Evolutionary conservation across 345 rosid species (phyloP), one percentile per base, ranked within the genome.

Genomic region (Eucalyptus leucophloia): DNA sequence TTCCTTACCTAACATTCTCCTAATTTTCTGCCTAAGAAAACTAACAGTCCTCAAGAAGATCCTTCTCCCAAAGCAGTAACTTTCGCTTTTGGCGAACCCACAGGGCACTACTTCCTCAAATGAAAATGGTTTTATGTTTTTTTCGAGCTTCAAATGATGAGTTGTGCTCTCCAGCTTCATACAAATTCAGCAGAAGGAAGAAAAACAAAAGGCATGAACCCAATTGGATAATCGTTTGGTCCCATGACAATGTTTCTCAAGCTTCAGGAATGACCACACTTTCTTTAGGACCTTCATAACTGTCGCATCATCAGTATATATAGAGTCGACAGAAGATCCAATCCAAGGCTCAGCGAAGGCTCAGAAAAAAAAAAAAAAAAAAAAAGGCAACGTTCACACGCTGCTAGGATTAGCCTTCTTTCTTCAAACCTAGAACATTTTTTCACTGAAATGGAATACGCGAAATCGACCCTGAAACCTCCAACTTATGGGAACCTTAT

Each of bases 401-500:
- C 3, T 21, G 47, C 83, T 77, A 77, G 47, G 26, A 77, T 77
- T 37, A 37, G 8, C 83, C 83, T 77, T 37, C 47, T 77, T 37
- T 65, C 77, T 4, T 65, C 37, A 65, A n/a, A 65, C 40, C 40
- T 2, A n/a, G 19, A 65, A 65, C 18, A 19, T 37, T 77, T 37
- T 72, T 37, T 37, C 24, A 13, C 47, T 77, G 83, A 77, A 37
- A 77, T 77, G 83, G 83, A 77, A 12, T 19, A 77, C 5, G 8
- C 24, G 8, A 28, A 85, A 47, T 85, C 0, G 40, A 85, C n/a
- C 40, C 87, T 85, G 54, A 45, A 45, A 26, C 94, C 96, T 23
- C 96, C 97, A 5, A 62, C 88, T n/a, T 91, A 45, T 26, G 98
- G 98, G 30, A 88, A 92, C 7, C 95, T 95, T 21, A 89, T 94